Evolutionary conservation across 1,284 basidiomycete genomes (phyloP).

Genomic region (Prillingera fragicola): DNA sequence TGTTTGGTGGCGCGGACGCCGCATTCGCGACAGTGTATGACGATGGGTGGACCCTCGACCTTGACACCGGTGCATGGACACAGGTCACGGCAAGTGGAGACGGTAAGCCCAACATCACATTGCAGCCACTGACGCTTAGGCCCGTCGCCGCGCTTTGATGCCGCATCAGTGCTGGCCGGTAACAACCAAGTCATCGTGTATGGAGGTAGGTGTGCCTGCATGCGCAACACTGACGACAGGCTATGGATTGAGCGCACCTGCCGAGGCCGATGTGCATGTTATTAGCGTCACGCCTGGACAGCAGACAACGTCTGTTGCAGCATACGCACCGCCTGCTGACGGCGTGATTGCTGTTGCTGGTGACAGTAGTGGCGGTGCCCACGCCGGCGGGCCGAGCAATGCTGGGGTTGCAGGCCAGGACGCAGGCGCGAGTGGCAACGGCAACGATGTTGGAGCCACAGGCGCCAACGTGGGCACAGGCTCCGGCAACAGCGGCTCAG

Average conservation of each 20-base stretch:
- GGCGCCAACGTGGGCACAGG: neutral
- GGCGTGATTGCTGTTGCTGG: neutral
- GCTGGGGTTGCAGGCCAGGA: neutral
- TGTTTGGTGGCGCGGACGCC: slow-evolving; percentile 71
- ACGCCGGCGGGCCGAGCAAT: neutral
- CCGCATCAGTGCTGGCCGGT: slow-evolving; percentile 61
- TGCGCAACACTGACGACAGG: neutral
- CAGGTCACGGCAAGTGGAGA: slow-evolving; percentile 17
- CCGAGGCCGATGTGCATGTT: neutral
- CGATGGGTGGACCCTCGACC: slow-evolving; percentile 74
- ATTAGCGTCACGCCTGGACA: neutral
- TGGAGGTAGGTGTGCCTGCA: slow-evolving; percentile 56
- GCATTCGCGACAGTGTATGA: slow-evolving; percentile 54
- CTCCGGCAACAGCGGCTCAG: too few relatives aligned
- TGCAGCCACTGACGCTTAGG: slow-evolving; percentile 34
- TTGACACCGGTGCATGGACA: slow-evolving; percentile 54
- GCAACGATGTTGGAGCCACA: neutral
- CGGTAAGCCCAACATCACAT: neutral
- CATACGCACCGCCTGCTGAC: neutral
- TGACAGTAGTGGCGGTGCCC: neutral
- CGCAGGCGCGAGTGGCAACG: neutral
- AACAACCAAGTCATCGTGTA: slow-evolving; percentile 61
- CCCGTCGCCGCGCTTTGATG: slow-evolving; percentile 61
- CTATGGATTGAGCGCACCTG: neutral
- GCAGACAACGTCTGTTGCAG: neutral